A percentile compares a stretch with the other conserved stretches of the same genome.
Evolutionary conservation across 306 rosid species (phyloP).

Genomic region (Quercus engelmannii): DNA sequence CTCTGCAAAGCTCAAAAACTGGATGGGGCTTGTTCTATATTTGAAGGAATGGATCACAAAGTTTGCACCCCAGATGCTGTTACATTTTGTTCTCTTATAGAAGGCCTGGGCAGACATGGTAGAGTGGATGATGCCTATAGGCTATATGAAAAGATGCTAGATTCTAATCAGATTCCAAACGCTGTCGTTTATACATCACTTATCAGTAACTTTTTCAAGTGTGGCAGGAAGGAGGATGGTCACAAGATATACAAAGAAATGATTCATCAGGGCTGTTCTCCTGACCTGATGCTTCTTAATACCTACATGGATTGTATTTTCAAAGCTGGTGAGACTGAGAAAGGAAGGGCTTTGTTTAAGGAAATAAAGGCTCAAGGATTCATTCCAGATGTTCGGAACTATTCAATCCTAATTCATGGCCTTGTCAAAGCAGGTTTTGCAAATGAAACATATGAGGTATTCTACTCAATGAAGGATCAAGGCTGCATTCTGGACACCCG

Average conservation of each 20-base stretch:
- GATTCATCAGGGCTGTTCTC: constrained; percentile 61
- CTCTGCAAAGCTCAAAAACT: constrained; percentile 81
- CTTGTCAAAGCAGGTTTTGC: constrained; percentile 88
- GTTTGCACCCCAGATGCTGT: constrained; percentile 62
- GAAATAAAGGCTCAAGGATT: constrained; percentile 70
- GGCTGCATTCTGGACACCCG: constrained; percentile 77
- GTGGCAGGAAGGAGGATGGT: constrained; percentile 93
- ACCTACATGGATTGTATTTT: constrained; percentile 91
- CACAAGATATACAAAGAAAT: constrained; percentile 94
- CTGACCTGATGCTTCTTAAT: constrained; percentile 82
- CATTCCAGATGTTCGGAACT: constrained; percentile 71
- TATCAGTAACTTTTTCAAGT: constrained; percentile 71
- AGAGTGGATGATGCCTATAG: constrained; percentile 78
- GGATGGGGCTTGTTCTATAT: constrained; percentile 86
- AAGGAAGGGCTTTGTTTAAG: constrained; percentile 78
- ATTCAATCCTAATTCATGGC: constrained; percentile 83
- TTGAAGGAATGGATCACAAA: constrained; percentile 74
- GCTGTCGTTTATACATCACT: constrained; percentile 75
- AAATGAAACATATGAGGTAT: constrained; percentile 66
- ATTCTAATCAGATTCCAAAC: constrained; percentile 61
- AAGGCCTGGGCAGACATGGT: constrained; percentile 85
- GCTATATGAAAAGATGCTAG: constrained; percentile 91
- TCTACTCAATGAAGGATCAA: constrained; percentile 80
- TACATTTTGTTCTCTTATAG: constrained; percentile 87
- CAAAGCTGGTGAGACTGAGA: constrained; percentile 79